Conservation (phyloP, 139 green algal genomes). For the Tetradesmus obliquus region DNA sequence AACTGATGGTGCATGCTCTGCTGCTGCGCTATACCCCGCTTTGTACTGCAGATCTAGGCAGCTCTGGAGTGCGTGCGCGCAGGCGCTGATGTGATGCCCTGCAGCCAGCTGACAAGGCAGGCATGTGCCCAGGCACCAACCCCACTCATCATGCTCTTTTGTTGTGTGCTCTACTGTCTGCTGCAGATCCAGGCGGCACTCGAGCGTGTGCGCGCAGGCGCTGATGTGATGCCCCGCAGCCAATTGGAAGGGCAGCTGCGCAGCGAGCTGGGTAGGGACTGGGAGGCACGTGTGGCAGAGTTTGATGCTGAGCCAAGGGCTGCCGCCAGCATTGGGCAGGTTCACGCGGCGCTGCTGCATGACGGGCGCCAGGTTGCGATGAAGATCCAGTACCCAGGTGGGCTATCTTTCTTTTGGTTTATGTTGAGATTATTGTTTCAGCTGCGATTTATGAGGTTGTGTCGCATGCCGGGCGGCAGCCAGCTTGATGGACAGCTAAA, state of each 20-base stretch:
- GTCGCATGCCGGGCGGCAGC: background rate
- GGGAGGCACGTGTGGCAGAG: slow-evolving; percentile 64
- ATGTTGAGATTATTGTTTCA: background rate
- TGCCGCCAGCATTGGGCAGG: slow-evolving; percentile 94
- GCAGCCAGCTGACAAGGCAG: background rate
- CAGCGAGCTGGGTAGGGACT: slow-evolving; percentile 82
- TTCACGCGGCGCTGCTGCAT: slow-evolving; percentile 78
- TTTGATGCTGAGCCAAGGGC: slow-evolving; percentile 90
- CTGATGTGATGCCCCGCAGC: slow-evolving; percentile 92
- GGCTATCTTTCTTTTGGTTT: background rate
- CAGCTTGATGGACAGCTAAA: slow-evolving; percentile 87
- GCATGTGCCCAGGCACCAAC: background rate
- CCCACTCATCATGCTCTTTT: background rate
- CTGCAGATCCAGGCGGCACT: slow-evolving; percentile 82
- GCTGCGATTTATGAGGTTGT: background rate
- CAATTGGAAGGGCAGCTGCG: slow-evolving; percentile 90
- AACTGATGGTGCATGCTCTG: too few species aligned
- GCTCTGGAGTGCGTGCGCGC: slow-evolving; percentile 89
- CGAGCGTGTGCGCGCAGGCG: slow-evolving; percentile 86
- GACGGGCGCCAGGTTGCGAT: slow-evolving; percentile 84
- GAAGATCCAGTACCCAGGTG: slow-evolving; percentile 93
- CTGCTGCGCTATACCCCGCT: background rate
- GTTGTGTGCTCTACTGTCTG: background rate
- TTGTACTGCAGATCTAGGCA: slow-evolving; percentile 61
- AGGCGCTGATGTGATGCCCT: slow-evolving; percentile 92